Evolutionary conservation across 176 grass and related monocot species (phyloP).

Genomic region (Lolium multiflorum): DNA sequence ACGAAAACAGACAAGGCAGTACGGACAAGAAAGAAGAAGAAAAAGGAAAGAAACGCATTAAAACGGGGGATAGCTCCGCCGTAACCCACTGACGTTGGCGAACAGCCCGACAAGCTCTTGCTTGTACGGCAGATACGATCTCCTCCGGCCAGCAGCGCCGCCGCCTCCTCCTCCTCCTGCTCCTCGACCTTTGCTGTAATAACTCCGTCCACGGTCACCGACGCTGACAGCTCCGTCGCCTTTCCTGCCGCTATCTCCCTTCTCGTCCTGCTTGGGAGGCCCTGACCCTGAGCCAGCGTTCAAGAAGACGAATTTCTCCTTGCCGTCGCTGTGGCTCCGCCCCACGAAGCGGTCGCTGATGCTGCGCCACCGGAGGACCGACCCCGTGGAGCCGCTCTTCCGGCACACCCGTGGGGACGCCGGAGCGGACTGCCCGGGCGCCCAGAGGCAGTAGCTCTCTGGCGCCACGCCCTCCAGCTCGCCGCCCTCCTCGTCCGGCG

Average conservation of each 20-base stretch:
- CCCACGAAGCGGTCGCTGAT: constrained; percentile 82
- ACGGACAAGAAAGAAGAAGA: background rate
- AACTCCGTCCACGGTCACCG: constrained; percentile 40
- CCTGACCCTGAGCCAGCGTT: constrained; percentile 16
- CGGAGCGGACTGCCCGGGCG: constrained; percentile 51
- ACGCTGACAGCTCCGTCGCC: constrained; percentile 1
- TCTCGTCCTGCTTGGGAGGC: constrained; percentile 12
- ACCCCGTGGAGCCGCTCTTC: constrained; percentile 92
- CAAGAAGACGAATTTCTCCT: constrained; percentile 97
- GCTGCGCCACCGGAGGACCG: constrained; percentile 77
- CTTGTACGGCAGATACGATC: constrained; percentile 87
- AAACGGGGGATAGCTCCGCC: constrained; percentile 67
- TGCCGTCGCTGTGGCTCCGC: constrained; percentile 94
- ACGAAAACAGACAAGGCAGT: constrained; percentile 1
- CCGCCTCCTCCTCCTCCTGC: constrained; percentile 14
- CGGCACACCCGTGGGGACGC: constrained; percentile 60
- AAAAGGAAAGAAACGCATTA: background rate
- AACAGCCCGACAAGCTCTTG: constrained; percentile 80
- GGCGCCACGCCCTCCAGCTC: constrained; percentile 73
- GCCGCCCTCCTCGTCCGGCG: constrained; percentile 7
- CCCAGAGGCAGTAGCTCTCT: constrained; percentile 85
- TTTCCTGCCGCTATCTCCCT: background rate
- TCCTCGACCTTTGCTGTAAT: constrained; percentile 48
- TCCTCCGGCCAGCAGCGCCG: constrained; percentile 41
- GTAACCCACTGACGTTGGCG: constrained; percentile 79